Conservation (phyloP, 148 eudicot species). For the Cornus suecica region DNA sequence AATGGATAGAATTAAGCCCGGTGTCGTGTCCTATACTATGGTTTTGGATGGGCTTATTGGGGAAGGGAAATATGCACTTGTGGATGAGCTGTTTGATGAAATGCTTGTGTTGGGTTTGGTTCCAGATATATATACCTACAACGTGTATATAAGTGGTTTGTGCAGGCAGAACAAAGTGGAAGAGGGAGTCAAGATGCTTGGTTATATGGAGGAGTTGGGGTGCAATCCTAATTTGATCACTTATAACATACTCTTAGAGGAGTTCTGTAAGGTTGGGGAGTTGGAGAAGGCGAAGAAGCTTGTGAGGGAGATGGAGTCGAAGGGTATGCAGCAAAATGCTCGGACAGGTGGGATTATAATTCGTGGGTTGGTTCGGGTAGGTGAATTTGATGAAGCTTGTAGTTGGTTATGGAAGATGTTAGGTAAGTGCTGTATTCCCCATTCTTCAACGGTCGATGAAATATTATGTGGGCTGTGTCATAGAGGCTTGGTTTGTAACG, state of each 20-base stretch:
- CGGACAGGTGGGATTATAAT: conserved; percentile 31
- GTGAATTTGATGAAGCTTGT: conserved; percentile 32
- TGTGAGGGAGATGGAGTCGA: conserved; percentile 31
- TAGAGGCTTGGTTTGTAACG: conserved; percentile 27
- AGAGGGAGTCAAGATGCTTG: conserved; percentile 40
- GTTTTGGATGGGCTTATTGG: conserved; percentile 38
- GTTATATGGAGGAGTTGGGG: conserved; percentile 45
- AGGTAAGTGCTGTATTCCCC: conserved; percentile 8
- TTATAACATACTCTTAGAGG: conserved; percentile 34
- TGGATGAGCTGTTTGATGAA: conserved; percentile 57
- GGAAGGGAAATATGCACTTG: conserved; percentile 27
- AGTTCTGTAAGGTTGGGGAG: conserved; percentile 33
- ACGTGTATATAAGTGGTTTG: conserved; percentile 44
- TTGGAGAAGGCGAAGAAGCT: conserved; percentile 26
- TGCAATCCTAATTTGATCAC: conserved; percentile 40
- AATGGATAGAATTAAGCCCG: conserved; percentile 38
- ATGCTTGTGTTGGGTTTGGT: conserved; percentile 56
- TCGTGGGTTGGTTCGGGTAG: conserved; percentile 18
- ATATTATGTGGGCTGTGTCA: conserved; percentile 23
- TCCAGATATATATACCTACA: conserved; percentile 48
- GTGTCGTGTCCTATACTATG: conserved; percentile 42
- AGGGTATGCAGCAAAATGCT: conserved; percentile 20
- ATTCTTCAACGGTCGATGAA: conserved; percentile 24
- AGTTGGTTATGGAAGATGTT: conserved; percentile 31
- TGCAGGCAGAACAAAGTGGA: conserved; percentile 42